Percentiles rank a stretch among this genome's conserved stretches.
Evolutionary conservation across 768 basidiomycete genomes (phyloP).

Genomic region (Tricholoma bakamatsutake): DNA sequence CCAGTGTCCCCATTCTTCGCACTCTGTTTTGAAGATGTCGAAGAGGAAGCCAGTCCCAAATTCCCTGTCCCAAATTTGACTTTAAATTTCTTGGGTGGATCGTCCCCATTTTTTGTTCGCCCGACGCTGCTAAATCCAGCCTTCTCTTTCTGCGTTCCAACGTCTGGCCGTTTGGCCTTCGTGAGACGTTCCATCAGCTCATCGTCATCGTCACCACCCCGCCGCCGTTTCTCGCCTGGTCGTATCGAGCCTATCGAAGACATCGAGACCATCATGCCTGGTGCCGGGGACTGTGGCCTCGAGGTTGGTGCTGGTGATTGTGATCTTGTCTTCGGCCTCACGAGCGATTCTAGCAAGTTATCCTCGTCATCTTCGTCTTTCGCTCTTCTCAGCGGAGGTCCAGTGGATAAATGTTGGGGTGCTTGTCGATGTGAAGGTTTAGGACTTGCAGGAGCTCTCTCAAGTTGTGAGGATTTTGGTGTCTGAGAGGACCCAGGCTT

Average conservation of each 20-base stretch:
- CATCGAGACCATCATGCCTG: conserved; percentile 20
- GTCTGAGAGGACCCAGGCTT: conserved; percentile 8
- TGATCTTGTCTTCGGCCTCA: conserved; percentile 33
- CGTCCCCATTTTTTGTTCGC: conserved; percentile 41
- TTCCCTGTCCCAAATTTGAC: conserved; percentile 57
- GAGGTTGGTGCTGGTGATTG: conserved; percentile 31
- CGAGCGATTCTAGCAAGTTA: conserved; percentile 49
- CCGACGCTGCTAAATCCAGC: conserved; percentile 19
- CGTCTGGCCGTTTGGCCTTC: conserved; percentile 52
- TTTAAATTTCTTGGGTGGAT: conserved; percentile 69
- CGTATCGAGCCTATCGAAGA: conserved; percentile 38
- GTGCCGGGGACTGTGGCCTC: conserved; percentile 14
- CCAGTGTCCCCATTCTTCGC: conserved; percentile 75
- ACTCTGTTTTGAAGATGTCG: conserved; percentile 54
- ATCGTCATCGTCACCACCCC: conserved; percentile 74
- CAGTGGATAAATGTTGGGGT: conserved; percentile 19
- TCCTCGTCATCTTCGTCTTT: conserved; percentile 50
- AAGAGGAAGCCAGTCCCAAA: conserved; percentile 31
- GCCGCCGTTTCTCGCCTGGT: conserved; percentile 63
- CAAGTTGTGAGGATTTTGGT: conserved; percentile 22
- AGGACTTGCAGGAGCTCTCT: conserved; percentile 31
- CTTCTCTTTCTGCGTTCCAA: conserved; percentile 40
- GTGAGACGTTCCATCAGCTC: conserved; percentile 57
- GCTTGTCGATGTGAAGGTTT: conserved; percentile 33
- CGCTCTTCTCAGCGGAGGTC: conserved; percentile 41